A percentile compares a stretch with the other conserved stretches of the same genome.
These are phyloP conservation scores for Fusarium marasasianum DNA, from an alignment of 2,329 filamentous ascomycete genomes.

Conservation along the genomic window DNA sequence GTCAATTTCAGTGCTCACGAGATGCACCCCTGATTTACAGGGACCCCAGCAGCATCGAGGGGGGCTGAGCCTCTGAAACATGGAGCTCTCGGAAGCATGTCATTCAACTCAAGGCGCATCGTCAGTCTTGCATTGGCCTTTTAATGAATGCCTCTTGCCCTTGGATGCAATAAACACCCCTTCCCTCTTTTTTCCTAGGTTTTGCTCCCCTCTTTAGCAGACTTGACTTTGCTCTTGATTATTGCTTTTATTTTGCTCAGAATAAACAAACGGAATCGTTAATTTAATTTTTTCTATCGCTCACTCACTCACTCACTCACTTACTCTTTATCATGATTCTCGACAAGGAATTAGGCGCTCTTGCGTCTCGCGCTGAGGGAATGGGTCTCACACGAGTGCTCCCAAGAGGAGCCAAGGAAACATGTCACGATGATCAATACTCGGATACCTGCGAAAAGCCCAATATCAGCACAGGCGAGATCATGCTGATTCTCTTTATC, in stretches of 20 bases:
- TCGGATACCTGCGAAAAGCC: constrained; percentile 40
- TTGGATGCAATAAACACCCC: not conserved
- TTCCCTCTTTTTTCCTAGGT: not conserved
- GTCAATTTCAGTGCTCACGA: constrained; percentile 20
- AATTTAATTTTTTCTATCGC: constrained; percentile 17
- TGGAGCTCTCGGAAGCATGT: constrained; percentile 18
- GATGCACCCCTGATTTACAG: constrained; percentile 8
- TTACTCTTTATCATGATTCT: constrained; percentile 23
- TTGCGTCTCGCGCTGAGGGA: constrained; percentile 8
- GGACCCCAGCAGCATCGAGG: not conserved
- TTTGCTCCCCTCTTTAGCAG: constrained; percentile 5
- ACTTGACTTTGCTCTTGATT: constrained; percentile 1
- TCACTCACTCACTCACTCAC: not conserved
- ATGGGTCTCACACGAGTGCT: constrained; percentile 31
- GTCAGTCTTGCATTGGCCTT: constrained; percentile 5
- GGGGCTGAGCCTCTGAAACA: constrained; percentile 39
- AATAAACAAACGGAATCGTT: not conserved
- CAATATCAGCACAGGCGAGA: constrained; percentile 12
- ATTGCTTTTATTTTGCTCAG: not conserved
- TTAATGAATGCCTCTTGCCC: constrained; percentile 18
- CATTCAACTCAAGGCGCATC: not conserved
- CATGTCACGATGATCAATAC: constrained; percentile 20
- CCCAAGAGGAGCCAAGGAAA: constrained; percentile 30
- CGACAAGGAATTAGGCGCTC: constrained; percentile 4
- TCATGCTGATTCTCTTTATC: constrained; percentile 25